These are phyloP conservation scores for Hymenoscyphus scutula DNA, from an alignment of 2,329 filamentous ascomycete genomes.

Conservation along the genomic window DNA sequence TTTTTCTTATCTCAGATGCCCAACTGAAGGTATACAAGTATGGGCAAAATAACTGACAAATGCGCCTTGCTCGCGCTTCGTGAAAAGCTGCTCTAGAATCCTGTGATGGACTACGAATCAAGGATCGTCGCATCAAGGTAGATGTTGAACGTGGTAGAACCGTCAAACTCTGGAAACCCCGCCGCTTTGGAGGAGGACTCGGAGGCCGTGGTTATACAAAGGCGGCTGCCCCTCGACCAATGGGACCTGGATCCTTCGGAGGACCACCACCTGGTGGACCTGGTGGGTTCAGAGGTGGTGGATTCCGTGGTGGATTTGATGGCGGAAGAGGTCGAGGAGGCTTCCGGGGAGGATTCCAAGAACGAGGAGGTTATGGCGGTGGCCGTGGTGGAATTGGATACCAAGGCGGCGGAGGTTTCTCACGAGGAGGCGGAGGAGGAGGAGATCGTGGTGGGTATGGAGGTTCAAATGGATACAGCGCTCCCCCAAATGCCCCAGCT, in stretches of 20 bases:
- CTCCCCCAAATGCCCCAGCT: slow-evolving; percentile 58
- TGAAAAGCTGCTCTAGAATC: slow-evolving; percentile 82
- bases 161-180: slow-evolving; percentile 88
- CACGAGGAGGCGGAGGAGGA: slow-evolving; percentile 32
- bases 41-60: slow-evolving; percentile 69
- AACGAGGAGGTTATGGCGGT: slow-evolving; percentile 33
- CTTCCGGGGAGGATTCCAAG: slow-evolving; percentile 35
- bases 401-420: slow-evolving; percentile 33
- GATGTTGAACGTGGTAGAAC: slow-evolving; percentile 96
- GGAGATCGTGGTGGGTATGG: slow-evolving; percentile 25
- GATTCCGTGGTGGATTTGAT: slow-evolving; percentile 38
- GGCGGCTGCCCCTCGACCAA: slow-evolving; percentile 67
- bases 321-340: slow-evolving; percentile 51
- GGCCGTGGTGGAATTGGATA: slow-evolving; percentile 37
- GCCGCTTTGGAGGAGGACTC: slow-evolving; percentile 85
- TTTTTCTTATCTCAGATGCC: slow-evolving; percentile 28
- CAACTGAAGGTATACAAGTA: slow-evolving; percentile 43
- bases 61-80: slow-evolving; percentile 56
- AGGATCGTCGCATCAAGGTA: slow-evolving; percentile 86
- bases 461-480: slow-evolving; percentile 47
- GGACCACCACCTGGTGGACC: slow-evolving; percentile 48
- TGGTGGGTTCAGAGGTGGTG: slow-evolving; percentile 40
- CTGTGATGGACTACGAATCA: slow-evolving; percentile 86
- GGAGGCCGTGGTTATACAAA: slow-evolving; percentile 94
- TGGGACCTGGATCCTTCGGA: slow-evolving; percentile 58